These are phyloP conservation scores for Spathaspora jeffriesii DNA, from an alignment of 1,139 yeast species.

Conservation along the genomic window DNA sequence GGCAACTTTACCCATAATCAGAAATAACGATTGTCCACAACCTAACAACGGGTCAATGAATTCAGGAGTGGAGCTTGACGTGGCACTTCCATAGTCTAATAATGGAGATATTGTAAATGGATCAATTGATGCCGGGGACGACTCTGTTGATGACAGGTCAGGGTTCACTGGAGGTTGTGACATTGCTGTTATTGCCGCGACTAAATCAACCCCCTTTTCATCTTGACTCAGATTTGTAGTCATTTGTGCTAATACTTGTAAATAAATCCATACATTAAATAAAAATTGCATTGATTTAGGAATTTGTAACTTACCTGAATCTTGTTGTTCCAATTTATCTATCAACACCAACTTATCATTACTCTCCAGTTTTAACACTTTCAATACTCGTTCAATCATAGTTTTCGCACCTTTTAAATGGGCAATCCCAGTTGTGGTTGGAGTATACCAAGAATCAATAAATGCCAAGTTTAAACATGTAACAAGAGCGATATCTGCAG, in stretches of 20 bases:
- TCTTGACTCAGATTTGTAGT: conserved; percentile 50
- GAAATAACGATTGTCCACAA: conserved; percentile 63
- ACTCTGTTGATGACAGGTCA: conserved; percentile 14
- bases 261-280: conserved; percentile 65
- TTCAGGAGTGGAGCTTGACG: conserved; percentile 26
- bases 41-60: conserved; percentile 67
- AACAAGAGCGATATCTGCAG: conserved; percentile 67
- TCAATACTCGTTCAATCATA: conserved; percentile 52
- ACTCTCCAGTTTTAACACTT: conserved; percentile 25
- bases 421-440: conserved; percentile 64
- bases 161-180: conserved; percentile 6
- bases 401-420: conserved; percentile 68
- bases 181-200: conserved; percentile 40
- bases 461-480: conserved; percentile 64
- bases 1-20: conserved; percentile 65
- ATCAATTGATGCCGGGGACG: conserved; percentile 28
- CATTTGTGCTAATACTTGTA: conserved; percentile 66
- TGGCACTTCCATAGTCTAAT: conserved; percentile 20
- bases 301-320: conserved; percentile 16
- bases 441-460: conserved; percentile 71
- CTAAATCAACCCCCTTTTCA: conserved; percentile 44
- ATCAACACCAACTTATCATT: conserved; percentile 29
- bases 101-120: not conserved
- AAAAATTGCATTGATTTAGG: conserved; percentile 53
- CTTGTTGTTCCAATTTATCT: conserved; percentile 32